Evolutionary conservation across 2,329 filamentous ascomycete genomes (phyloP).

Genomic region (Fusarium sp.): DNA sequence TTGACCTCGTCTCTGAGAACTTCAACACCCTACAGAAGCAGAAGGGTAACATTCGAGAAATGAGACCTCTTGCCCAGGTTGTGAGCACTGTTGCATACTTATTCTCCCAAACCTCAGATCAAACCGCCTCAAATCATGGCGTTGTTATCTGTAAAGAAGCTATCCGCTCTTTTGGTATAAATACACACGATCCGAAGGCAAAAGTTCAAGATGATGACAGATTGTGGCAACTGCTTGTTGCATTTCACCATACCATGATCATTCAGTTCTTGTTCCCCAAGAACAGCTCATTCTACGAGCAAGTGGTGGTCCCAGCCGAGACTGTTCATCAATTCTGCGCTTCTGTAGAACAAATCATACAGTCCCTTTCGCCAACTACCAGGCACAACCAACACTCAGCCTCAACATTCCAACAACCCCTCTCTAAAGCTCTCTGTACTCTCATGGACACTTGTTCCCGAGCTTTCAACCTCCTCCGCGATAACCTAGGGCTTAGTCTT

Average conservation of each 20-base stretch:
- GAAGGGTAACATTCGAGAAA: conserved; percentile 46
- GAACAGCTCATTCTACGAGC: conserved; percentile 17
- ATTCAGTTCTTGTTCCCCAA: conserved; percentile 47
- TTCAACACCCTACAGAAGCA: conserved; percentile 49
- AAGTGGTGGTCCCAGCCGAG: conserved; percentile 35
- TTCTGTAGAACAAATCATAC: conserved; percentile 42
- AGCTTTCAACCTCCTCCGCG: conserved; percentile 39
- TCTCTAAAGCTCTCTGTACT: conserved; percentile 42
- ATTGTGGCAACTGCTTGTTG: conserved; percentile 41
- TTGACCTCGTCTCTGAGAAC: conserved; percentile 49
- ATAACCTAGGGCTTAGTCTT: conserved; percentile 23
- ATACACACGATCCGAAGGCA: neutral
- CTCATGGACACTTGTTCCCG: conserved; percentile 45
- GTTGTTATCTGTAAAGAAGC: conserved; percentile 41
- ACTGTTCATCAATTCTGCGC: conserved; percentile 42
- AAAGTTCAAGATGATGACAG: conserved; percentile 33
- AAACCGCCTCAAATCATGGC: conserved; percentile 37
- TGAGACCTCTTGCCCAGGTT: conserved; percentile 48
- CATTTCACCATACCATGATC: conserved; percentile 46
- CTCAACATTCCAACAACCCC: conserved; percentile 35
- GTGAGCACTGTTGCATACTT: conserved; percentile 44
- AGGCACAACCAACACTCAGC: conserved; percentile 32
- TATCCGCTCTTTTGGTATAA: conserved; percentile 39
- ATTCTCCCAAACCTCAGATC: conserved; percentile 24
- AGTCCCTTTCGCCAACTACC: conserved; percentile 30